Base-by-base conservation (phyloP, 257 asterid species). In the Solanum dulcamara region DNA sequence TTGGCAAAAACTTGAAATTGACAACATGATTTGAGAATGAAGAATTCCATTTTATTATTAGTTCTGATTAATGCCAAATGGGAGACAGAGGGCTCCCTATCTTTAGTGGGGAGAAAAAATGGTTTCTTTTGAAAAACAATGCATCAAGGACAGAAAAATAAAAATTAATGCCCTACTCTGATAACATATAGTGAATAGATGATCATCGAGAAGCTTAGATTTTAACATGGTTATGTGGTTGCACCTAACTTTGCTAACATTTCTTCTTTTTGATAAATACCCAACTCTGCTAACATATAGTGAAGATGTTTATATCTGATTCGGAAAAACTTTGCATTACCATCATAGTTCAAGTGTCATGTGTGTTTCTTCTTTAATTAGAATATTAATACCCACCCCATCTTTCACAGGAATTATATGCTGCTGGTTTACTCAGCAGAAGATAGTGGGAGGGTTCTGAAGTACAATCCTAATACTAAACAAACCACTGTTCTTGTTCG, bases 371-470 rank as follows among this genome's bases (percentile, higher is more conserved):
- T 48, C 42, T 48, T 70, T 17, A 20, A 48, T 10, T 48, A 48
- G 28, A 48, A 10, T 79, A 17, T 17, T 48, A 48, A 30, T 79
- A 30, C 28, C 0, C 44, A 30, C 9, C 10, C 18, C 62, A 30
- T 46, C 64, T 17, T 88, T 14, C 84, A 44, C 92, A 97, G 99
- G 94, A 92, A 95, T 89, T 97, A 94, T 81, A 84, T 95, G 85
- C 97, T 90, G 88, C 80, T 95, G 86, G 93, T 94, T 80, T 93
- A 93, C 90, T 89, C 99, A 64, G 92, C 92, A 22, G 97, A 95
- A 62, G 92, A 89, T 85, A 94, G 94, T 80, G 99, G 99, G 83
- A 94, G 98, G 89, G 92, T 96, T 87, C 92, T 96, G 84, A 94
- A 93, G 87, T 95, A 96, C 87, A 57, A 92, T 80, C 92, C 93